phyloP scores from a whole-genome alignment of 2,329 filamentous ascomycete species.

The Epichloe baconii region DNA sequence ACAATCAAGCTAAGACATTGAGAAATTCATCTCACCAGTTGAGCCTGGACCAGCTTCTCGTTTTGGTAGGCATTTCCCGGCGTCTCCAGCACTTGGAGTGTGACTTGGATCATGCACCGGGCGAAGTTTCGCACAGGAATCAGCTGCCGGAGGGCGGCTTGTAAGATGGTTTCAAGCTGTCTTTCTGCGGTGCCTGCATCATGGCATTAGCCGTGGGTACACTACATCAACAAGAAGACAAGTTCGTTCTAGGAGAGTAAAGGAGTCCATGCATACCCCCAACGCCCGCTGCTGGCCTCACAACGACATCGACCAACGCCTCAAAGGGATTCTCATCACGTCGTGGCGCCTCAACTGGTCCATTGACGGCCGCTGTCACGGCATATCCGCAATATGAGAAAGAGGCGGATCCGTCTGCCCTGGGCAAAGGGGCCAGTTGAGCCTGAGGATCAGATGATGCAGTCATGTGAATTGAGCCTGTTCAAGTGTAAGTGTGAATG shows the following conservation, averaged over 20 bases:
- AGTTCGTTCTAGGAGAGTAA: neutral
- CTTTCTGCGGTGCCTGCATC: conserved; percentile 54
- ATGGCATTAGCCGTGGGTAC: neutral
- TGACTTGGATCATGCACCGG: conserved; percentile 65
- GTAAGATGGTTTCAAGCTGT: conserved; percentile 67
- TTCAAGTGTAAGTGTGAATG: neutral
- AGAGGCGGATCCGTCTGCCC: conserved; percentile 67
- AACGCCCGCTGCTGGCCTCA: conserved; percentile 74
- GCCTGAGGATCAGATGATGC: conserved; percentile 35
- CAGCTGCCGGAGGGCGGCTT: conserved; percentile 58
- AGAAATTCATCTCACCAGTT: conserved; percentile 35
- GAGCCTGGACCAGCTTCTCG: conserved; percentile 45
- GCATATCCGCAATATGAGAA: conserved; percentile 67
- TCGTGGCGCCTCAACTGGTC: conserved; percentile 78
- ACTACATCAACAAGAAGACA: neutral
- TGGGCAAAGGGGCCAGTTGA: conserved; percentile 46
- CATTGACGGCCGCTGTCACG: conserved; percentile 78
- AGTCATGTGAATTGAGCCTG: conserved; percentile 25
- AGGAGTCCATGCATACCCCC: conserved; percentile 43
- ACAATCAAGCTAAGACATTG: neutral
- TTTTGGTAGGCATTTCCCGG: conserved; percentile 54
- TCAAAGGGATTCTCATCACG: conserved; percentile 88
- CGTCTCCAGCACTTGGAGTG: conserved; percentile 60
- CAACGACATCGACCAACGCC: conserved; percentile 76
- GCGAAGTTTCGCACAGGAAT: conserved; percentile 66